Base-by-base conservation (phyloP, 495 filamentous ascomycete species). In the Delitschia confertaspora region DNA sequence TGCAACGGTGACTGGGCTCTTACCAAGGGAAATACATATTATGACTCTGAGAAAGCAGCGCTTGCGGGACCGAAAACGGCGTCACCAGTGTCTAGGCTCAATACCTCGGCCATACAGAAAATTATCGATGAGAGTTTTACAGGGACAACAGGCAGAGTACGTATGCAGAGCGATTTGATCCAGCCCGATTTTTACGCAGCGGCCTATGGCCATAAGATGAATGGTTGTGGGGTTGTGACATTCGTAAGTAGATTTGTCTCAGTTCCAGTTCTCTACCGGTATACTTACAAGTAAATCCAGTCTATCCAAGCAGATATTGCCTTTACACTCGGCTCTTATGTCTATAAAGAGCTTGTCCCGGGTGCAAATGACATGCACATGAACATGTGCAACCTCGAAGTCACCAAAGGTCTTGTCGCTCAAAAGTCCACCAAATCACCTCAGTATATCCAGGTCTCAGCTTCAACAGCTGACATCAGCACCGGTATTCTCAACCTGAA, bases 131-230 rank as follows among this genome's bases (percentile, higher is more conserved):
- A 65, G 45, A 38, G 9, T 2, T 33, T 66, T 30, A 6, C 24
- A 2, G 53, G 17, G 0, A 20, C 27, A 1, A 10, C 38, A 2
- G 62, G 57, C 0, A 35, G 4, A 3, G 37, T 69, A 0, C 41
- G 53, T 16, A 51, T 53, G 11, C 47, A 51, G 23, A 63, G 61
- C 1, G 61, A 69, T 33, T 10, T 69, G 3, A 60, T 60, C 56
- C 49, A 62, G 8, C 31, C 61, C 6, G 64, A 65, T 3, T 60
- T 67, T 30, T 40, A 46, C 0, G 56, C 46, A 11, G 61, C 59
- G 1, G 56, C 51, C 1, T 5, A 49, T 27, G 64, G 65, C 0
- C 65, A 69, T 38, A 44, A 45, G 0, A 70, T 71, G 64, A 69
- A 69, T 29, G 34, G 33, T 4, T 62, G 44, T 43, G 62, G 56